Base-by-base conservation (phyloP, 2,329 filamentous ascomycete genomes). In the Camptophora hylomeconis region DNA sequence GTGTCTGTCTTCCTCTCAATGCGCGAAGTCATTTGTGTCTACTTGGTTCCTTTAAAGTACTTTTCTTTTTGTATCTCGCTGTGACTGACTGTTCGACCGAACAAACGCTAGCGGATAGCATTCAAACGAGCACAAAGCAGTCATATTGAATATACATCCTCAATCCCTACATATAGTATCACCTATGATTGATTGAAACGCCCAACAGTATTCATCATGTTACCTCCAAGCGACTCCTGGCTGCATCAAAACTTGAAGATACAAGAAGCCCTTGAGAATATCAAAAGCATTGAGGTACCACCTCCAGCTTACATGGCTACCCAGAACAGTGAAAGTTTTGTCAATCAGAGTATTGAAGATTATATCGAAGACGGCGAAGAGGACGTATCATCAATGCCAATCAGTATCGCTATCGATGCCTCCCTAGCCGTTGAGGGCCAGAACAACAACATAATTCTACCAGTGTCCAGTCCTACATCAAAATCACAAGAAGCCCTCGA, bases 361-460 rank as follows among this genome's bases (percentile, higher is more conserved):
- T n/a, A 11, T 13, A 11, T n/a, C 10, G 14, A 23, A 6, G n/a
- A n/a, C 5, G 14, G 14, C 10, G 21, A 23, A 23, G 5, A 23
- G 10, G n/a, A 11, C 10, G 21, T 23, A 13, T 23, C 21, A 23
- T 5, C 21, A n/a, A n/a, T 11, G 14, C 17, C 29, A 20, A 14
- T 26, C 17, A 31, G 6, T 8, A 26, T 31, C 29, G 18, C 7
- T 7, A 18, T 31, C 14, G 29, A 31, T 17, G 15, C 21, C 12
- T 26, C 20, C 4, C 8, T 18, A 5, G 23, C 12, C 5, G 15
- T 31, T 10, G 29, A 31, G 15, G 29, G 29, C 11, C 13, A 25
- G 9, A 23, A 13, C 14, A 31, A 31, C 15, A 6, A n/a, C 9
- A 12, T 31, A 6, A 8, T 26, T 26, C 12, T 31, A 12, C 19